These are phyloP conservation scores for Phytophthora sp. DNA, from an alignment of 352 stramenopile genomes.

Conservation along the genomic window DNA sequence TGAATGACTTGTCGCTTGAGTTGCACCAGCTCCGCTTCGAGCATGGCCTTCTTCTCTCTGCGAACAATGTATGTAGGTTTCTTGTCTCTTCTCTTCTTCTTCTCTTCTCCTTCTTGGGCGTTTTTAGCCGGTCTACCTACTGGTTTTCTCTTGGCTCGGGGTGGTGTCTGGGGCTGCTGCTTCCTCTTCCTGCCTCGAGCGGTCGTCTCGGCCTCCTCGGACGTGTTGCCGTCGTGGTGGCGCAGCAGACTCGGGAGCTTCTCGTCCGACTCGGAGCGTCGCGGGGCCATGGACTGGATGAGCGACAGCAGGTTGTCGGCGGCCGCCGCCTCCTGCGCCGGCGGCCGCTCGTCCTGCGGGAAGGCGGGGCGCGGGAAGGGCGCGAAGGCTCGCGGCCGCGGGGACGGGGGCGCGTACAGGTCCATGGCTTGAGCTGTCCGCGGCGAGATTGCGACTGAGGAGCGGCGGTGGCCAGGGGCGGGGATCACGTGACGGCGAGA, in stretches of 20 bases:
- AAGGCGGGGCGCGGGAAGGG: conserved; percentile 31
- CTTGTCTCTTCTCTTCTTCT: conserved; percentile 32
- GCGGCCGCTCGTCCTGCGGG: not conserved
- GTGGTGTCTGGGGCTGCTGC: not conserved
- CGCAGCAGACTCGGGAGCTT: too few relatives aligned
- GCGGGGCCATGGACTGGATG: conserved; percentile 32
- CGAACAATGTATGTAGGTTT: conserved; percentile 49
- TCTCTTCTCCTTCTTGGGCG: conserved; percentile 6
- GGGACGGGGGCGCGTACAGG: conserved; percentile 5
- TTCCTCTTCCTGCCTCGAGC: conserved; percentile 7
- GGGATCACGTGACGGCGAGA: too few relatives aligned
- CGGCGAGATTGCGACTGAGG: conserved; percentile 18
- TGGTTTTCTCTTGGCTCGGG: conserved; percentile 9
- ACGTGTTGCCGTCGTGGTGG: too few relatives aligned
- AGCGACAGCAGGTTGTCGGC: conserved; percentile 40
- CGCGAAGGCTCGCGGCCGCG: too few relatives aligned
- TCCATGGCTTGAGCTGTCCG: conserved; percentile 10
- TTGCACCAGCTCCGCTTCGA: conserved; percentile 38
- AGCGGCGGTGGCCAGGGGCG: too few relatives aligned
- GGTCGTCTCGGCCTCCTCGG: conserved; percentile 15
- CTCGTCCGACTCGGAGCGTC: too few relatives aligned
- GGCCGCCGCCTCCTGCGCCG: conserved; percentile 13
- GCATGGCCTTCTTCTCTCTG: conserved; percentile 53
- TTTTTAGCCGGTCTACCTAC: conserved; percentile 8
- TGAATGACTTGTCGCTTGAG: conserved; percentile 39